Percentiles rank a stretch among this genome's conserved stretches.
phyloP scores from a whole-genome alignment of 176 grass and related monocot genomes.

The Oryza rufipogon region DNA sequence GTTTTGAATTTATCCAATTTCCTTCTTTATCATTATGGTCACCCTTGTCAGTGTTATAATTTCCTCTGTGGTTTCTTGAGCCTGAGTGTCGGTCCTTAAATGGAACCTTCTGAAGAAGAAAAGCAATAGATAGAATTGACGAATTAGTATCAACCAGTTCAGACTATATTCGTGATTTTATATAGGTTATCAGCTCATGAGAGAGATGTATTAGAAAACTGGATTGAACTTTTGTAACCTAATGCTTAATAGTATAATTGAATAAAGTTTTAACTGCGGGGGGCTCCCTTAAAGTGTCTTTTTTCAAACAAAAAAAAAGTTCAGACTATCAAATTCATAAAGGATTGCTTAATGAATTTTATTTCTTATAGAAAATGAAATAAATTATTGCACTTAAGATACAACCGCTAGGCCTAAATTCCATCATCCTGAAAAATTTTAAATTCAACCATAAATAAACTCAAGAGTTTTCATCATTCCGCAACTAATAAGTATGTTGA shows the following conservation, averaged over 20 bases:
- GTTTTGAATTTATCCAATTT: constrained; percentile 71
- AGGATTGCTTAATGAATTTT: constrained; percentile 11
- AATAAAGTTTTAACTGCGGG: no score
- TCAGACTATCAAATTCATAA: constrained; percentile 38
- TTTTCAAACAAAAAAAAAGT: not conserved
- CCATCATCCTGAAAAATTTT: constrained; percentile 8
- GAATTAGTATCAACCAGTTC: constrained; percentile 36
- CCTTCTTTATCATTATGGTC: constrained; percentile 71
- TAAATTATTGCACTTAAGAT: constrained; percentile 14
- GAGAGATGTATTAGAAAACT: no score
- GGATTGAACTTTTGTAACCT: no score
- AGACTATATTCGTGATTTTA: constrained; percentile 10
- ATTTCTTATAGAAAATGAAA: constrained; percentile 1
- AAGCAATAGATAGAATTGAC: constrained; percentile 40
- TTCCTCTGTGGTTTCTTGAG: constrained; percentile 80
- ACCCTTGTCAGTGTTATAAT: constrained; percentile 58
- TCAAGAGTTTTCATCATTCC: constrained; percentile 24
- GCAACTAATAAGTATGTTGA: constrained; percentile 22
- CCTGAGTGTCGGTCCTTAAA: constrained; percentile 62
- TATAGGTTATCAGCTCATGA: no score
- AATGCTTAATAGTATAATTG: no score
- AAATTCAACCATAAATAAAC: constrained; percentile 24
- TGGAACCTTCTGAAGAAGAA: constrained; percentile 56
- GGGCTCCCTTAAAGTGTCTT: no score
- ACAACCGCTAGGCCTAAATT: constrained; percentile 20